Percentiles rank a stretch among this genome's conserved stretches.
These are phyloP conservation scores for Hemileccinum hortonii DNA, from an alignment of 1,284 basidiomycete genomes.

Conservation along the genomic window DNA sequence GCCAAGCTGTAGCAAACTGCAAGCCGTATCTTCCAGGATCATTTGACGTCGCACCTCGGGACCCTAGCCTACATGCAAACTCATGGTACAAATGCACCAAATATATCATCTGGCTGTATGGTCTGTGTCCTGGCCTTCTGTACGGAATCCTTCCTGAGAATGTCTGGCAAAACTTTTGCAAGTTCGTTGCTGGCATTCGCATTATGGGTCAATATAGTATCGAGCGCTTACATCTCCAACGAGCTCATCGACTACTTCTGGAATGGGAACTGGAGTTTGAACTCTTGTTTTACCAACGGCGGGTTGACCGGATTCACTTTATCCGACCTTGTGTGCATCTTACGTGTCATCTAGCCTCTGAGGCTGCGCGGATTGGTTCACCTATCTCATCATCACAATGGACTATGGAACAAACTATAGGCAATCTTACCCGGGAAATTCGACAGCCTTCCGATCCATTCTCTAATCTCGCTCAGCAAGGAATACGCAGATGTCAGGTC, in stretches of 20 bases:
- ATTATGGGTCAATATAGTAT: background rate
- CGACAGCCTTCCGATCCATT: background rate
- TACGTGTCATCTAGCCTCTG: background rate
- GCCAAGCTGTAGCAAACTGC: background rate
- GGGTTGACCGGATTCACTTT: background rate
- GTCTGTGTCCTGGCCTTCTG: background rate
- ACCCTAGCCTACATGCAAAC: background rate
- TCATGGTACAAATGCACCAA: conserved; percentile 2
- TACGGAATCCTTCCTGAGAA: background rate
- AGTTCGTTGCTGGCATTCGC: background rate
- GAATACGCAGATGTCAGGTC: background rate
- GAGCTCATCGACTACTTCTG: background rate
- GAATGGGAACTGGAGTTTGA: background rate
- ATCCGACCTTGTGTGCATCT: conserved; percentile 2
- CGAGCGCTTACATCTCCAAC: background rate
- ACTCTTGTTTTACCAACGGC: background rate
- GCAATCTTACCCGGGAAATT: conserved; percentile 9
- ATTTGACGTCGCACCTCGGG: background rate
- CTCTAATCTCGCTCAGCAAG: background rate
- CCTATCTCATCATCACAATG: conserved; percentile 14
- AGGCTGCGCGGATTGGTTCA: background rate
- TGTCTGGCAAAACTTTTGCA: conserved; percentile 3
- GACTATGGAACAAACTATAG: conserved; percentile 15
- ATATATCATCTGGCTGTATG: conserved; percentile 2
- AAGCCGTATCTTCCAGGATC: background rate